A percentile compares a stretch with the other conserved stretches of the same genome.
phyloP scores from a whole-genome alignment of 1,284 basidiomycete genomes.

The Cystobasidium sp. region DNA sequence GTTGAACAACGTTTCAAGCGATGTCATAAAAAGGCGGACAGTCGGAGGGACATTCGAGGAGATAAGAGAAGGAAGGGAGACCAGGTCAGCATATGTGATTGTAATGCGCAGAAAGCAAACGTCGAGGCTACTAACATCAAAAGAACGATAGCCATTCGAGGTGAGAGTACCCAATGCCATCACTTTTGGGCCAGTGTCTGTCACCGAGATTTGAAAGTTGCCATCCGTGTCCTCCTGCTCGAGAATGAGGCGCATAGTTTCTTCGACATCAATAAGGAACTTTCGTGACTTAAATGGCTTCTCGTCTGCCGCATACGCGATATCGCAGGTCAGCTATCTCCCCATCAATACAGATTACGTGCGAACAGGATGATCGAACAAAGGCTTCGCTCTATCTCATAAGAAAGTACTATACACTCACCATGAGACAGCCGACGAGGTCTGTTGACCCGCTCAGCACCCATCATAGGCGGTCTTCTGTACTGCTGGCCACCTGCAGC shows the following conservation, averaged over 20 bases:
- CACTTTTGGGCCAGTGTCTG: conserved; percentile 94
- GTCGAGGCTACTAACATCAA: conserved; percentile 72
- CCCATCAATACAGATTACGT: neutral
- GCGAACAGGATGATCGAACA: conserved; percentile 6
- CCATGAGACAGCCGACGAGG: conserved; percentile 80
- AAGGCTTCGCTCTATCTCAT: neutral
- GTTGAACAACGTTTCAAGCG: neutral
- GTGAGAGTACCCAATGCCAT: conserved; percentile 94
- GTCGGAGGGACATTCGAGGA: neutral
- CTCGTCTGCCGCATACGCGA: conserved; percentile 57
- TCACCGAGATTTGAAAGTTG: conserved; percentile 90
- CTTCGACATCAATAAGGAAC: conserved; percentile 98
- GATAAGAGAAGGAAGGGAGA: neutral
- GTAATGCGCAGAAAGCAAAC: neutral
- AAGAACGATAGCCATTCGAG: conserved; percentile 95
- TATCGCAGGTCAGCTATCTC: neutral
- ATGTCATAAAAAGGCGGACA: neutral
- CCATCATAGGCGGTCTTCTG: conserved; percentile 56
- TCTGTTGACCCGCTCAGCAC: conserved; percentile 72
- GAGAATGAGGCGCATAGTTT: conserved; percentile 92
- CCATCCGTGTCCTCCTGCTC: conserved; percentile 98
- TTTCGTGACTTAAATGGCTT: conserved; percentile 64
- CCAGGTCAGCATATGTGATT: neutral
- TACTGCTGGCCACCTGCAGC: conserved; percentile 28
- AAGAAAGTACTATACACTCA: conserved; percentile 44